A percentile compares a stretch with the other conserved stretches of the same genome.
Evolutionary conservation across 2,329 filamentous ascomycete genomes (phyloP).

Genomic region (Leptographium lundbergii): DNA sequence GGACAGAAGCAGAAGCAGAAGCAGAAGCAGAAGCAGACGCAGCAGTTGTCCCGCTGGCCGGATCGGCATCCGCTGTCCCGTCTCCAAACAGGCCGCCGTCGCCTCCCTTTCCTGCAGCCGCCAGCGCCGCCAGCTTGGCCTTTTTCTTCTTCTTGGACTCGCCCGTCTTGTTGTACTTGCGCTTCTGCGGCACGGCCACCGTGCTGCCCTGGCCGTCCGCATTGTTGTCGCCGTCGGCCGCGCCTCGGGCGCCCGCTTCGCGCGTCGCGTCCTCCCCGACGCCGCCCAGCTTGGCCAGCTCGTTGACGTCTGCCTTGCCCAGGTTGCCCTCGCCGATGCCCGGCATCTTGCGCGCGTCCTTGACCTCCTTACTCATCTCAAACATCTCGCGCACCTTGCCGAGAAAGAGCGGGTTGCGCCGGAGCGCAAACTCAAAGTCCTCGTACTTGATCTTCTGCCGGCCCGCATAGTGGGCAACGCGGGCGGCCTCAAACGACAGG

Average conservation of each 20-base stretch:
- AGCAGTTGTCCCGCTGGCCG: neutral
- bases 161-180: constrained; percentile 8
- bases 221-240: constrained; percentile 2
- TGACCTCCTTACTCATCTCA: constrained; percentile 77
- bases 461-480: constrained; percentile 71
- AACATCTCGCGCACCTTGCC: constrained; percentile 84
- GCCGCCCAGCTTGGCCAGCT: constrained; percentile 12
- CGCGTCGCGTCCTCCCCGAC: constrained; percentile 3
- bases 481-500: constrained; percentile 79
- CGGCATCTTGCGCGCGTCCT: constrained; percentile 66
- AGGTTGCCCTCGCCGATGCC: constrained; percentile 46
- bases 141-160: constrained; percentile 12
- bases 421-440: constrained; percentile 90
- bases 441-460: constrained; percentile 97
- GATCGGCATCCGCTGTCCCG: neutral
- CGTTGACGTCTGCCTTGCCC: constrained; percentile 15
- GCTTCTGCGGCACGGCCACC: neutral
- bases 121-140: constrained; percentile 7
- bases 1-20: too few relatives aligned
- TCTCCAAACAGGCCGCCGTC: neutral
- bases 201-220: constrained; percentile 5
- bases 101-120: neutral
- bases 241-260: constrained; percentile 3
- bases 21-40: too few relatives aligned
- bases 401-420: constrained; percentile 72